Percentiles rank a stretch among this genome's conserved stretches.
These are phyloP conservation scores for Adansonia rubrostipa DNA, from an alignment of 441 rosid genomes.

Conservation along the genomic window DNA sequence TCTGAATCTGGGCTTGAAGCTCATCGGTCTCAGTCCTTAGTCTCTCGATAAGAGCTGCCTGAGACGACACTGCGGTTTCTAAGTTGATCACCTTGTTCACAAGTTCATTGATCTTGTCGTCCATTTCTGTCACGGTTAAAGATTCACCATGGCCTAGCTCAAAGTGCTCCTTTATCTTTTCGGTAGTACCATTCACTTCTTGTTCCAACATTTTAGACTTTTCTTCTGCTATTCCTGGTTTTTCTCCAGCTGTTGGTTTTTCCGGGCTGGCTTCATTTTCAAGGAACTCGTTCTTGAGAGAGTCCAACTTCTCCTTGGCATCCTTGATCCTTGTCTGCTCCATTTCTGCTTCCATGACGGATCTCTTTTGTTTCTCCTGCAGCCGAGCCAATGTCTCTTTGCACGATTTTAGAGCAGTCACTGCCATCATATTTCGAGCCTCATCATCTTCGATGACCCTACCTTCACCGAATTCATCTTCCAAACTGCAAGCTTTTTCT, in stretches of 20 bases:
- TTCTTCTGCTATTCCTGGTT: slow-evolving; percentile 29
- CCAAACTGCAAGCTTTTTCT: slow-evolving; percentile 54
- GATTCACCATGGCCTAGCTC: slow-evolving; percentile 48
- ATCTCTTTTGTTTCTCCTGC: slow-evolving; percentile 70
- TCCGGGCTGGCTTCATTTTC: slow-evolving; percentile 33
- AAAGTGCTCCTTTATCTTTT: slow-evolving; percentile 59
- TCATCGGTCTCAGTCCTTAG: slow-evolving; percentile 63
- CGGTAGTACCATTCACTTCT: slow-evolving; percentile 29
- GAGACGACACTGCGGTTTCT: slow-evolving; percentile 72
- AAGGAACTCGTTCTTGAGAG: slow-evolving; percentile 49
- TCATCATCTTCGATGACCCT: slow-evolving; percentile 76
- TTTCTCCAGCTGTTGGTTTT: slow-evolving; percentile 31
- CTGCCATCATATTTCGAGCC: slow-evolving; percentile 82
- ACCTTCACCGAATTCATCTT: slow-evolving; percentile 82
- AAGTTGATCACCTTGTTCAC: slow-evolving; percentile 74
- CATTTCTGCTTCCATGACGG: slow-evolving; percentile 55
- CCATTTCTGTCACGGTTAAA: slow-evolving; percentile 64
- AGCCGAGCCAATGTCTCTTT: slow-evolving; percentile 65
- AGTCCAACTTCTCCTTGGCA: slow-evolving; percentile 54
- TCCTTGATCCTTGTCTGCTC: slow-evolving; percentile 57
- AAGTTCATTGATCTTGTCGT: slow-evolving; percentile 87
- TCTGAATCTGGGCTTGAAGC: slow-evolving; percentile 64
- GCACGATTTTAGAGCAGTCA: slow-evolving; percentile 81
- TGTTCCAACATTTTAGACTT: slow-evolving; percentile 37
- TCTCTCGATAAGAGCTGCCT: slow-evolving; percentile 63